A percentile compares a stretch with the other conserved stretches of the same genome.
Evolutionary conservation across 495 filamentous ascomycete species (phyloP).

Genomic region (Penicillium roqueforti): DNA sequence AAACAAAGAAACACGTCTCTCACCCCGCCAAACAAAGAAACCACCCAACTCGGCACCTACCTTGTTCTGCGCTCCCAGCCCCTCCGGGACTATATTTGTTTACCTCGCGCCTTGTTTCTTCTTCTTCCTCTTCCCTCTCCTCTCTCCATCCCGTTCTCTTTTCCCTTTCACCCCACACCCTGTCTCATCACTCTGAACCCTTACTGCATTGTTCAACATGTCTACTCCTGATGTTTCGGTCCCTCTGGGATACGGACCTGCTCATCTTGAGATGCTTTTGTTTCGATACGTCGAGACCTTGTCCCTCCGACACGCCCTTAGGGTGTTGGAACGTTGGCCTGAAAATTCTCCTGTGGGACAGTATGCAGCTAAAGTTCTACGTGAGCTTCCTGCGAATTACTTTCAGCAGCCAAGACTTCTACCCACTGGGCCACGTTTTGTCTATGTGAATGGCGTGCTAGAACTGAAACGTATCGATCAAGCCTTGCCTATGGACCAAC

Average conservation of each 20-base stretch:
- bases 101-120: neutral
- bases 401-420: neutral
- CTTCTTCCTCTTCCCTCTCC: neutral
- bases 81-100: neutral
- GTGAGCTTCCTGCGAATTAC: neutral
- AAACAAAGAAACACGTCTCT: slow-evolving; percentile 6
- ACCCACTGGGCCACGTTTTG: neutral
- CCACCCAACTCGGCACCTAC: neutral
- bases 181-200: neutral
- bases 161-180: neutral
- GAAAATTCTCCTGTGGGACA: neutral
- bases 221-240: neutral
- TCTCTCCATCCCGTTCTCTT: neutral
- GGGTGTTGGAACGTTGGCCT: neutral
- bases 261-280: neutral
- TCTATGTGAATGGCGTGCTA: neutral
- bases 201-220: neutral
- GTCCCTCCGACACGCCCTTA: neutral
- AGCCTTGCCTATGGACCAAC: neutral
- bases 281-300: neutral
- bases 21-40: slow-evolving; percentile 1
- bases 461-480: neutral
- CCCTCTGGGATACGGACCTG: neutral
- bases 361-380: neutral
- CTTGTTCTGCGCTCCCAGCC: neutral